Percentiles rank a stretch among this genome's conserved stretches.
Evolutionary conservation across 306 rosid species (phyloP).

Genomic region (Astragalus glycyphyllos): DNA sequence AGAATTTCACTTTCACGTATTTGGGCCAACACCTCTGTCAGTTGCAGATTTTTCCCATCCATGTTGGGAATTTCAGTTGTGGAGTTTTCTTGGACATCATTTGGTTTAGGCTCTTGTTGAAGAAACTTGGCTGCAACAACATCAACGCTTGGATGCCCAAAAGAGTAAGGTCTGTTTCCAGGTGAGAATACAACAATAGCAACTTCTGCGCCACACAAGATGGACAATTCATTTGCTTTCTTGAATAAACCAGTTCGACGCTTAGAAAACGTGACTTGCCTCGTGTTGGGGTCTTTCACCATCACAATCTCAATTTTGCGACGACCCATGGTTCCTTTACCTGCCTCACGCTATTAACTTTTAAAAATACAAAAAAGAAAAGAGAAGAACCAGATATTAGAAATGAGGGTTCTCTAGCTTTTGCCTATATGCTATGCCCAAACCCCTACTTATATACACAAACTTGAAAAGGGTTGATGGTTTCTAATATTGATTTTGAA

Average conservation of each 20-base stretch:
- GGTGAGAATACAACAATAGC: constrained; percentile 34
- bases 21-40: background rate
- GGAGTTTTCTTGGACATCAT: background rate
- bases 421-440: background rate
- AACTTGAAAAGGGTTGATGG: background rate
- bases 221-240: constrained; percentile 15
- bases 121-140: constrained; percentile 23
- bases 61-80: background rate
- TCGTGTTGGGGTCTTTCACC: constrained; percentile 33
- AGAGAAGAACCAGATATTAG: background rate
- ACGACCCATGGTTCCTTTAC: constrained; percentile 20
- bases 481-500: constrained; percentile 19
- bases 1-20: constrained; percentile 4
- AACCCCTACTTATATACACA: background rate
- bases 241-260: constrained; percentile 31
- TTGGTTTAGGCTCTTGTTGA: background rate
- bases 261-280: constrained; percentile 28
- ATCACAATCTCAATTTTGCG: constrained; percentile 17
- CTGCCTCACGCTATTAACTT: background rate
- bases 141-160: constrained; percentile 28
- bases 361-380: background rate
- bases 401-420: background rate
- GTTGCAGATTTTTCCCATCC: background rate
- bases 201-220: constrained; percentile 22
- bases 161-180: constrained; percentile 15